Percentiles rank a stretch among this genome's conserved stretches.
Conservation (phyloP, 768 basidiomycete genomes). For the Collybia nuda region DNA sequence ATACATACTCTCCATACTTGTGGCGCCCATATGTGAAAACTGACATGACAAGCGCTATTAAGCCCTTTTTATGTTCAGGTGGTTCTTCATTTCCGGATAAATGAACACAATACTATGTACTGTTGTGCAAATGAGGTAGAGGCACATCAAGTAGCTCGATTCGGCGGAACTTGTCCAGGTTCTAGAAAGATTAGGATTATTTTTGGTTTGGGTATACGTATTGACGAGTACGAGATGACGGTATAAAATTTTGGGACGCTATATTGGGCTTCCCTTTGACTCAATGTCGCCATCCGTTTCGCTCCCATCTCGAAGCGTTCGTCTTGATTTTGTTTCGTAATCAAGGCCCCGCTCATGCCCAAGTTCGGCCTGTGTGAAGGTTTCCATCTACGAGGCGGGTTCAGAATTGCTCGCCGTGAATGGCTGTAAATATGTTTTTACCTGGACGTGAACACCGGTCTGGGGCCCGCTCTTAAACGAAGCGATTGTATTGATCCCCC, state of each 20-base stretch:
- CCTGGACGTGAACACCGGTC: conserved; percentile 48
- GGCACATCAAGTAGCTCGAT: no score
- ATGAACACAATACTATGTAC: no score
- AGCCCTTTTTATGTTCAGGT: no score
- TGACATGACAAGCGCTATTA: no score
- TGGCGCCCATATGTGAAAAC: no score
- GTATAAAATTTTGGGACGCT: not conserved
- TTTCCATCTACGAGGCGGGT: conserved; percentile 44
- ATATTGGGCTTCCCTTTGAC: conserved; percentile 12
- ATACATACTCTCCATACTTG: no score
- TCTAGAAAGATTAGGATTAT: no score
- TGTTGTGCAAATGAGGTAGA: no score
- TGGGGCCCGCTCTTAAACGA: conserved; percentile 14
- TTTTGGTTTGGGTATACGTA: not conserved
- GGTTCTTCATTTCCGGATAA: no score
- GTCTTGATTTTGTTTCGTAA: conserved; percentile 1
- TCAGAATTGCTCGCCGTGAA: not conserved
- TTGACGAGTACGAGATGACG: not conserved
- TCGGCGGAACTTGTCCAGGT: no score
- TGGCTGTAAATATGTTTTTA: conserved; percentile 11
- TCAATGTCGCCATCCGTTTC: conserved; percentile 17
- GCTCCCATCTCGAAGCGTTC: conserved; percentile 7
- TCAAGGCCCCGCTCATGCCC: conserved; percentile 1
- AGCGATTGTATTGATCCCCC: conserved; percentile 20
- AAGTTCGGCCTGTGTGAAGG: conserved; percentile 40